These are phyloP conservation scores for Tylopilus vinaceipallidus DNA, from an alignment of 768 basidiomycete genomes.

Conservation along the genomic window DNA sequence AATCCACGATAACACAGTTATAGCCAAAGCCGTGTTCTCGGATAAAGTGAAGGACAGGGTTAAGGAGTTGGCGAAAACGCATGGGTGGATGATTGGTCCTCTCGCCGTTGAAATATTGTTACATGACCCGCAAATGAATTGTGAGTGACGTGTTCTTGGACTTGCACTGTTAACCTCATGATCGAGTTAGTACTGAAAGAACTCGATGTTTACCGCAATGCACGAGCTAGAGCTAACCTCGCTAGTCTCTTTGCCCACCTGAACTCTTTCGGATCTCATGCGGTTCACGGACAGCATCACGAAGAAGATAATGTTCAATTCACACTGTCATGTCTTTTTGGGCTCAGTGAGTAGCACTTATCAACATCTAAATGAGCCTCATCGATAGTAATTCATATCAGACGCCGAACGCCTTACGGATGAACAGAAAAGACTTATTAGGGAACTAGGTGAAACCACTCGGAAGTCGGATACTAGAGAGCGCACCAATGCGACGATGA, in stretches of 20 bases:
- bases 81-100: conserved; percentile 11
- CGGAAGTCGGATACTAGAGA: conserved; percentile 1
- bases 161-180: too few relatives aligned
- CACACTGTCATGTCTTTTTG: conserved; percentile 8
- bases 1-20: background rate
- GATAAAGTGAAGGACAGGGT: conserved; percentile 12
- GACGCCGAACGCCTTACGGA: background rate
- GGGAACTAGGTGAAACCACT: conserved; percentile 6
- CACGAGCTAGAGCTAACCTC: conserved; percentile 16
- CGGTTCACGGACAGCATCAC: background rate
- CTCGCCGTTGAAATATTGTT: conserved; percentile 20
- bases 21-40: conserved; percentile 1
- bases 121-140: background rate
- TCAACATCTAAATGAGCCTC: background rate
- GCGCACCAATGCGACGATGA: conserved; percentile 23
- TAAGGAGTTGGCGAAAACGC: conserved; percentile 11
- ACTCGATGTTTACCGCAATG: conserved; percentile 6
- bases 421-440: conserved; percentile 12
- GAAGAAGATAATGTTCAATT: background rate
- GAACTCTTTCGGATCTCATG: background rate
- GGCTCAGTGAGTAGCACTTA: conserved; percentile 11
- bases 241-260: conserved; percentile 11
- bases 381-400: background rate
- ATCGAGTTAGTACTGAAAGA: too few relatives aligned
- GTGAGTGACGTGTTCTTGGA: background rate